Conservation (phyloP, 352 stramenopile genomes). For the Phytophthora vignae region DNA sequence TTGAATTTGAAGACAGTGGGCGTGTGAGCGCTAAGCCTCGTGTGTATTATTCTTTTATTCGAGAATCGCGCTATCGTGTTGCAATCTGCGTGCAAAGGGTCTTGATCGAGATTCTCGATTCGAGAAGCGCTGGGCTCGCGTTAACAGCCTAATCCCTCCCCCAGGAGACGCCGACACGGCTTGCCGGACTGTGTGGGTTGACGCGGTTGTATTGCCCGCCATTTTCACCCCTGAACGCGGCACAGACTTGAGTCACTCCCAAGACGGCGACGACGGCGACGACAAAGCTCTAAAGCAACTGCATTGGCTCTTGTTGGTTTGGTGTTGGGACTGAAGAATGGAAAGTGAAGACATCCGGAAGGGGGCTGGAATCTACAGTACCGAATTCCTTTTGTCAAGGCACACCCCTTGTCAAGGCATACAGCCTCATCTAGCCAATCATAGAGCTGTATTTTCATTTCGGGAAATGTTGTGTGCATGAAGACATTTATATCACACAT, state of each 20-base stretch:
- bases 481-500: no score
- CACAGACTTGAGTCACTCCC: background rate
- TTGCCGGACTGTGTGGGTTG: background rate
- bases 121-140: background rate
- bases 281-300: background rate
- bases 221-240: background rate
- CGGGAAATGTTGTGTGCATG: no score
- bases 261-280: background rate
- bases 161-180: background rate
- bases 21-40: background rate
- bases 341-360: no score
- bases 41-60: background rate
- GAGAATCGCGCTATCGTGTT: background rate
- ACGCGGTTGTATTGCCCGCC: background rate
- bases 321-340: no score
- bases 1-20: constrained; percentile 25
- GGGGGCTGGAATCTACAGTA: no score
- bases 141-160: background rate
- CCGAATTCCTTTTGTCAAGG: no score
- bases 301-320: background rate
- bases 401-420: no score
- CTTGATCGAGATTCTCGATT: no score
- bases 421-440: no score
- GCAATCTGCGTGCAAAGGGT: background rate
- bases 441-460: no score